These are phyloP conservation scores for Gnomoniopsis smithogilvyi DNA, from an alignment of 2,329 filamentous ascomycete genomes.

Conservation along the genomic window DNA sequence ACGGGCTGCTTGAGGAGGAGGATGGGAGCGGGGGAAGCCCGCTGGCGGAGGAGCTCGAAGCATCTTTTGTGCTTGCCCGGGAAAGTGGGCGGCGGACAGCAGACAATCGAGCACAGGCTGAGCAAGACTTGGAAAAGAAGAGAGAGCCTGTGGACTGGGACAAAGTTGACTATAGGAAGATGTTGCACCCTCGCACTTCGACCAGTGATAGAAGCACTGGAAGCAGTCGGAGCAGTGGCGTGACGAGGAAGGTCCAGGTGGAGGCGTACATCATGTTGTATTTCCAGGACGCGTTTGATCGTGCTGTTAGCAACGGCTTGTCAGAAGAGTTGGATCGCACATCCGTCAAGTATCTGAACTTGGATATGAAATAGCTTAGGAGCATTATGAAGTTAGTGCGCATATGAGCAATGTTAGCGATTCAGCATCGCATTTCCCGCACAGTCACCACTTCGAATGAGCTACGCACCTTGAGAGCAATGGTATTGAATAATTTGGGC, in stretches of 20 bases:
- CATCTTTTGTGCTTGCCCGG: background rate
- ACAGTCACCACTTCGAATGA: too few relatives aligned
- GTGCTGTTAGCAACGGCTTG: background rate
- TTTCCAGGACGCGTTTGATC: slow-evolving; percentile 1
- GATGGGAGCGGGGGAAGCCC: background rate
- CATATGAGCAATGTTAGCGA: too few relatives aligned
- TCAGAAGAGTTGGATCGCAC: background rate
- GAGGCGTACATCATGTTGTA: background rate
- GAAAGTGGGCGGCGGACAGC: background rate
- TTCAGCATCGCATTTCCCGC: too few relatives aligned
- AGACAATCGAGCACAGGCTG: background rate
- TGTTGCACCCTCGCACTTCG: background rate
- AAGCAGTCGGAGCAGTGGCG: background rate
- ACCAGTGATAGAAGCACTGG: background rate
- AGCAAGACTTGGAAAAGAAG: background rate
- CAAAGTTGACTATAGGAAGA: background rate
- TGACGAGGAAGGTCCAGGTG: background rate
- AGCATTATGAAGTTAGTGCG: too few relatives aligned
- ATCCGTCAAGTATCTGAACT: background rate
- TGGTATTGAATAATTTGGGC: too few relatives aligned
- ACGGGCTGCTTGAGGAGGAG: too few relatives aligned
- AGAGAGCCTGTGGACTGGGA: background rate
- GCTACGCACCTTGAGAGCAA: too few relatives aligned
- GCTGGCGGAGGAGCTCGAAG: background rate
- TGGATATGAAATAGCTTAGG: background rate